Percentiles rank a stretch among this genome's conserved stretches.
These are phyloP conservation scores for Trichoderma reesei DNA, from an alignment of 495 filamentous ascomycete genomes.

Conservation along the genomic window DNA sequence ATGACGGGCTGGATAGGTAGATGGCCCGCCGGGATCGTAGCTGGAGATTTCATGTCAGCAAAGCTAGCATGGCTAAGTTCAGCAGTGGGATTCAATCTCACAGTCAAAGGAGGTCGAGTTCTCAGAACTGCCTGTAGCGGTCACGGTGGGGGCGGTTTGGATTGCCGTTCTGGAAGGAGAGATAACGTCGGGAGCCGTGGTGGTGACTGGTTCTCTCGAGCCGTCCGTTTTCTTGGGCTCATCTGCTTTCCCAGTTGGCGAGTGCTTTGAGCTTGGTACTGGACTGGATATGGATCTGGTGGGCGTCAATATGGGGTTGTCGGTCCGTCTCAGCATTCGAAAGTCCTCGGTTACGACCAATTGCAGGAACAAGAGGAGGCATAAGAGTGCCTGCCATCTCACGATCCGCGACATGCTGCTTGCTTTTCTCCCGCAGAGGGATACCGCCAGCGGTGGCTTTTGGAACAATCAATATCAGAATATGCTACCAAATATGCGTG, in stretches of 20 bases:
- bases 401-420: background rate
- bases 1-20: slow-evolving; percentile 67
- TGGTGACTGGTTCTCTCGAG: background rate
- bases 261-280: background rate
- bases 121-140: background rate
- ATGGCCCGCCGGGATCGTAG: slow-evolving; percentile 29
- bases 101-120: background rate
- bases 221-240: background rate
- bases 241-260: background rate
- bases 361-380: background rate
- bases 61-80: too few species aligned
- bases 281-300: background rate
- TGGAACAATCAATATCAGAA: background rate
- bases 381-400: background rate
- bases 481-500: background rate
- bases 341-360: background rate
- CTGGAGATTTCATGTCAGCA: slow-evolving; percentile 18
- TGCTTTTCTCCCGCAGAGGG: background rate
- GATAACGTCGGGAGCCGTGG: background rate
- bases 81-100: background rate
- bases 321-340: background rate
- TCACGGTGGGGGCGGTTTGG: background rate
- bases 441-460: background rate
- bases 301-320: background rate
- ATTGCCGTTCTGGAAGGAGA: background rate